Evolutionary conservation across 2,329 filamentous ascomycete species (phyloP), one percentile per base, ranked within the genome.

Genomic region (Fusarium sp.): DNA sequence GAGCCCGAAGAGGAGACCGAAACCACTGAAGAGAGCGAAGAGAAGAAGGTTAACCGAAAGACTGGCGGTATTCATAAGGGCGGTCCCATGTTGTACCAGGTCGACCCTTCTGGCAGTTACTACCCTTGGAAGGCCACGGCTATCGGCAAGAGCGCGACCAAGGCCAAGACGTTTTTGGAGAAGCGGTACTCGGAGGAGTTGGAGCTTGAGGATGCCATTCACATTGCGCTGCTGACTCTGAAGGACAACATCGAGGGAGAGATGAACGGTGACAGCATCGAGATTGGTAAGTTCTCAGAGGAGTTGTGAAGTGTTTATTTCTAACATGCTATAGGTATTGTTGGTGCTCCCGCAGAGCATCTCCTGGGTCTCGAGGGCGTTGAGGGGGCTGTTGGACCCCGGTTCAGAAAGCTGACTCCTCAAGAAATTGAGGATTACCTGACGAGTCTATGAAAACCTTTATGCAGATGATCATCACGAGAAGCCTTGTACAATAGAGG

Each of bases 181-280:
- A 99, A 99, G 88, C 85, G 95, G 79, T 99, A 98, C 80, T 97
- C 93, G 5, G 95, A 99, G 75, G 93, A 93, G 36, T 80, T 99
- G 73, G 95, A 99, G 84, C 82, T 99, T 63, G 95, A 99, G 79
- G 95, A 99, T 78, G 95, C 95, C 9, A 95, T 99, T 69, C 95
- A 99, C 79, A 99, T 99, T 81, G 95, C 95, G 58, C 85, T 99
- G 51, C 82, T 99, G 75, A 99, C 95, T 23, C 82, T 99, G 75
- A 99, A 99, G 84, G 95, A 99, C 84, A 97, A 95, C 54, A 99
- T 99, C 74, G 94, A 98, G 81, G 95, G 95, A 54, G 95, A 98
- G 81, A 98, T 98, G 94, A 98, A 94, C 70, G 94, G 94, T 62
- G 93, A 98, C 76, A 97, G 94, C 29, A 96, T 99, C 65, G 95